Percentiles rank a stretch among this genome's conserved stretches.
These are phyloP conservation scores for Colletotrichum endophyticum DNA, from an alignment of 2,329 filamentous ascomycete genomes.

Conservation along the genomic window DNA sequence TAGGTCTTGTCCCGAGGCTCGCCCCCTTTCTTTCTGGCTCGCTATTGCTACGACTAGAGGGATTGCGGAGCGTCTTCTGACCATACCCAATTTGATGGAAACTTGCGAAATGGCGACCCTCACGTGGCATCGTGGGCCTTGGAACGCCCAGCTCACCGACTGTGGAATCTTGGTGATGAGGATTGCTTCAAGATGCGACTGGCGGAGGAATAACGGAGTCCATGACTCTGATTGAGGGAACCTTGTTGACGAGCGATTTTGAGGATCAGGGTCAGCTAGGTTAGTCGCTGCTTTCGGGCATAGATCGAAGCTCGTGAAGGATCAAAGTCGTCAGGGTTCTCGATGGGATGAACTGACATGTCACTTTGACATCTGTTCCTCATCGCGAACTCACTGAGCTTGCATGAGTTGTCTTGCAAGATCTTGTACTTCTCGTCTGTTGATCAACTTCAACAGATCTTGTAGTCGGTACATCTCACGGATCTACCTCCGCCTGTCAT, in stretches of 20 bases:
- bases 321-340: not conserved
- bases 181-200: slow-evolving; percentile 5
- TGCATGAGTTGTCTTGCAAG: not conserved
- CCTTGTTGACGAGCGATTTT: not conserved
- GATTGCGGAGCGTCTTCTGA: not conserved
- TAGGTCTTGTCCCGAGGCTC: slow-evolving; percentile 9
- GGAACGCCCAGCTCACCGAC: not conserved
- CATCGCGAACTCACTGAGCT: not conserved
- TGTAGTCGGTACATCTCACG: not conserved
- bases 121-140: not conserved
- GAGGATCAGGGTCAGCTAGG: not conserved
- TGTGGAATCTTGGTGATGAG: not conserved
- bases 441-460: not conserved
- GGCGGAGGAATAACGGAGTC: not conserved
- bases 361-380: not conserved
- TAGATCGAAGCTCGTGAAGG: not conserved
- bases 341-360: not conserved
- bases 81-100: slow-evolving; percentile 5
- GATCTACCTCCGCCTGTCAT: not conserved
- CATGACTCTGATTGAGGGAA: not conserved
- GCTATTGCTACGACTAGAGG: not conserved
- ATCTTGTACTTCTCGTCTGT: not conserved
- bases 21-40: not conserved
- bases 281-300: not conserved
- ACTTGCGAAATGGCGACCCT: slow-evolving; percentile 3